A percentile compares a stretch with the other conserved stretches of the same genome.
Conservation (phyloP, 192 early-diverging fungal species). For the Allomyces javanicus region DNA sequence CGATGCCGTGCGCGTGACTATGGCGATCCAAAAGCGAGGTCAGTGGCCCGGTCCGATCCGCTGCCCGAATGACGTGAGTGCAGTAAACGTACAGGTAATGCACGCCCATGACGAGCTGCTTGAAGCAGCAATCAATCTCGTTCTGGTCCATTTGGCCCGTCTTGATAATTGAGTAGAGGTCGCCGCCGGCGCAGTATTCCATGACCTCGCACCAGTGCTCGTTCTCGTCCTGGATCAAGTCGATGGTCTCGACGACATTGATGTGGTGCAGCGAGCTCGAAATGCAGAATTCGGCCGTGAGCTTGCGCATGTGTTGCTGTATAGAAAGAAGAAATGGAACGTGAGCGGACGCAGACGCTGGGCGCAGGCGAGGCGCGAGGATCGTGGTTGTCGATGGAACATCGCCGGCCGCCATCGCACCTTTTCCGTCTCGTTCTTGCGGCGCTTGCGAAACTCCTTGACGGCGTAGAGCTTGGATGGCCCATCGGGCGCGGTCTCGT, state of each 20-base stretch:
- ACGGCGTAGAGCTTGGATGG: constrained; percentile 34
- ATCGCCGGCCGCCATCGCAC: constrained; percentile 7
- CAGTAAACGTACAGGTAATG: constrained; percentile 38
- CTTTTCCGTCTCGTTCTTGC: constrained; percentile 63
- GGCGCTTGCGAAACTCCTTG: constrained; percentile 80
- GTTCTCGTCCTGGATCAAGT: constrained; percentile 82
- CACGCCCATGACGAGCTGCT: constrained; percentile 60
- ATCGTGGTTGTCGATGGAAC: no score
- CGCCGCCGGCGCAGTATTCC: constrained; percentile 69
- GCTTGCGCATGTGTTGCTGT: constrained; percentile 87
- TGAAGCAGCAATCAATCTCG: constrained; percentile 45
- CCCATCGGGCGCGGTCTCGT: constrained; percentile 7
- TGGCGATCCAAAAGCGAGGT: no score
- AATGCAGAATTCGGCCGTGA: constrained; percentile 89
- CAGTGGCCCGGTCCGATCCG: no score
- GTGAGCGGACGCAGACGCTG: no score
- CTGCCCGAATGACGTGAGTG: no score
- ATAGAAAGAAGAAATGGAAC: no score
- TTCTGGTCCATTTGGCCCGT: constrained; percentile 22
- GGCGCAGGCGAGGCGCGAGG: no score
- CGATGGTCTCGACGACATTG: constrained; percentile 84
- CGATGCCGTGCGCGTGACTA: no score
- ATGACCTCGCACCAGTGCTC: constrained; percentile 30
- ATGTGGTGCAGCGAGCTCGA: constrained; percentile 71
- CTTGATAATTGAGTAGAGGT: constrained; percentile 46